Evolutionary conservation across 1,139 yeast genomes (phyloP).

Genomic region (Candida tunisiensis): DNA sequence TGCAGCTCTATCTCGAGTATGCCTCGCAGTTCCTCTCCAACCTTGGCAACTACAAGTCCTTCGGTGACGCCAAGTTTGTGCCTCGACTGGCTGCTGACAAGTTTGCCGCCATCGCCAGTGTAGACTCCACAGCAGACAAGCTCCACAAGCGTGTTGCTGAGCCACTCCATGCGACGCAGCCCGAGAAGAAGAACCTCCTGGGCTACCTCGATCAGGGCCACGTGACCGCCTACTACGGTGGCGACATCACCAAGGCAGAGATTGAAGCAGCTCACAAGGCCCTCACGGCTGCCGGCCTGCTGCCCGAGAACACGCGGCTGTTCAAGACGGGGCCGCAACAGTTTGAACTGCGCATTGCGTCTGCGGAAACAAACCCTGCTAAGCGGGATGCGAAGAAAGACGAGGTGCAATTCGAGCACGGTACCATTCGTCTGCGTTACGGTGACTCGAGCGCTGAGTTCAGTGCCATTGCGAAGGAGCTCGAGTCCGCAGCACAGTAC

Average conservation of each 20-base stretch:
- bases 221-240: conserved; percentile 53
- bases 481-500: no score
- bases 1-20: conserved; percentile 56
- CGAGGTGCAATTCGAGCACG: no score
- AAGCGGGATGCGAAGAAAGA: conserved; percentile 68
- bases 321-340: conserved; percentile 19
- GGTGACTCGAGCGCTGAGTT: no score
- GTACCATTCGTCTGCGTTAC: no score
- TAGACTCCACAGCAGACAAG: no score
- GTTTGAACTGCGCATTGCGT: conserved; percentile 14
- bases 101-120: conserved; percentile 30
- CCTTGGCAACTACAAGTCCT: conserved; percentile 76
- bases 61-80: conserved; percentile 75
- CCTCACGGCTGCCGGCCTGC: conserved; percentile 40
- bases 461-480: no score
- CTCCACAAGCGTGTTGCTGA: conserved; percentile 29
- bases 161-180: conserved; percentile 34
- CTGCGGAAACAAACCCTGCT: conserved; percentile 36
- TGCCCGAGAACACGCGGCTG: conserved; percentile 76
- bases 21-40: conserved; percentile 67
- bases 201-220: conserved; percentile 76
- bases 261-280: conserved; percentile 49
- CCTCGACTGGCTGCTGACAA: conserved; percentile 37
- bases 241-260: conserved; percentile 37
- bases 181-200: conserved; percentile 31